Base-by-base conservation (phyloP, 2,329 filamentous ascomycete species). In the Xylaria sp. region DNA sequence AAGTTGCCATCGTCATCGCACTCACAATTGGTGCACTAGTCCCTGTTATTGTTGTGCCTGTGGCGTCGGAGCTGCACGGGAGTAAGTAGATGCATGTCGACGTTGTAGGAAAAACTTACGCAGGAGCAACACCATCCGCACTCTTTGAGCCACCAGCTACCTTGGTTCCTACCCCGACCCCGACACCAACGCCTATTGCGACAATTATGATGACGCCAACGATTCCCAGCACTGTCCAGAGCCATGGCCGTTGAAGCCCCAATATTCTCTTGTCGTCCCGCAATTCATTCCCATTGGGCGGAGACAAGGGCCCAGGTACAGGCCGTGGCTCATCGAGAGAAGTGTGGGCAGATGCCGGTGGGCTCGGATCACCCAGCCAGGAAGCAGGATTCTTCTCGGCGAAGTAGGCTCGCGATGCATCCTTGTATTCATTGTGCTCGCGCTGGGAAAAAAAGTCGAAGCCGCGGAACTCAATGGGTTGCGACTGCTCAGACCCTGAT, bases 161-260 rank as follows among this genome's bases (percentile, higher is more conserved):
- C 34, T 25, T 34, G 25, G 43, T 53, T 18, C 70, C 66, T 13
- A 83, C 76, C 0, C 78, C 81, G 8, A 83, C 76, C 0, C 78
- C 81, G 0, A 84, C 78, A 1, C 79, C 82, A 5, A 82, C 72
- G 4, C 72, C 78, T 15, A 79, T 67, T 6, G 76, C 71, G 0
- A 82, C 65, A 20, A 79, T 48, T 7, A 83, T 6, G 10, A 82
- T 34, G 7, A 80, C 57, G 0, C 75, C 62, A 4, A 77, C 58
- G 2, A 77, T 70, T 1, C 75, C 71, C 1, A 81, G 30, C 4
- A 82, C 56, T 8, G 71, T 63, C 80, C 80, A 83, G 48, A 83
- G 79, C 39, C 76, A 65, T 30, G 76, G 74, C 60, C 72, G 77
- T 59, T 68, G 75, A 55, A 81, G 39, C 2, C 80, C 76, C 46